Evolutionary conservation across 805 yeast species (phyloP), one percentile per base, ranked within the genome.

Genomic region (Metschnikowia chrysomelidarum): DNA sequence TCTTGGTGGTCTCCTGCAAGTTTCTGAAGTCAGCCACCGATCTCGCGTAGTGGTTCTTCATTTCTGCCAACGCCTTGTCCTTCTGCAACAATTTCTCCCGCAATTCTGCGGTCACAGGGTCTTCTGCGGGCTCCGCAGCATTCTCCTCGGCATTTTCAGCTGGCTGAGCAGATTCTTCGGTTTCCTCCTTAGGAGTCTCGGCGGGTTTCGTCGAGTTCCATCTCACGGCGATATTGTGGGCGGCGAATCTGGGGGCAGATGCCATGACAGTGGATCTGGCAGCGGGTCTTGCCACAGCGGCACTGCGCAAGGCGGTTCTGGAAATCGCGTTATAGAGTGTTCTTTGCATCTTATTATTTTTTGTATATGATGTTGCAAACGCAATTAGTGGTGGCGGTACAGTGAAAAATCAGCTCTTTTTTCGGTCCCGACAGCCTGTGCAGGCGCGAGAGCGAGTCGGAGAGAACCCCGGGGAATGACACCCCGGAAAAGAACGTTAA

Each of bases 1-100:
- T 75, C 65, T 85, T 83, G 41, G 96, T 87, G 33, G 89, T 80
- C 57, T 85, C 91, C 69, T 88, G 97, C 52, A 88, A 71, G 64
- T 86, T 87, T 53, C 95, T 79, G 80, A 87, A 89, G 61, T 88
- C 97, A 17, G 96, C 96, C 38, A 87, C 75, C 16, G 95, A 75
- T 50, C 95, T 78, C 38, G 87, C 72, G 56, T 84, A 81, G 51
- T 81, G 79, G 60, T 87, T 94, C 62, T 87, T 88, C 67, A 84
- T 68, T 50, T 83, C 87, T 17, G 88, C 88, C 46, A 73, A 69
- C 45, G 88, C 95, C 55, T 78, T 80, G 50, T 75, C 81, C 56
- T 80, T 86, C 36, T 70, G 69, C 22, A 62, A 73, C 44, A 78
- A 65, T 57, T 82, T 78, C 18, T 62, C 65, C 53, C 75, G 68